Conservation (phyloP, 306 rosid genomes). For the Trifolium dubium region DNA sequence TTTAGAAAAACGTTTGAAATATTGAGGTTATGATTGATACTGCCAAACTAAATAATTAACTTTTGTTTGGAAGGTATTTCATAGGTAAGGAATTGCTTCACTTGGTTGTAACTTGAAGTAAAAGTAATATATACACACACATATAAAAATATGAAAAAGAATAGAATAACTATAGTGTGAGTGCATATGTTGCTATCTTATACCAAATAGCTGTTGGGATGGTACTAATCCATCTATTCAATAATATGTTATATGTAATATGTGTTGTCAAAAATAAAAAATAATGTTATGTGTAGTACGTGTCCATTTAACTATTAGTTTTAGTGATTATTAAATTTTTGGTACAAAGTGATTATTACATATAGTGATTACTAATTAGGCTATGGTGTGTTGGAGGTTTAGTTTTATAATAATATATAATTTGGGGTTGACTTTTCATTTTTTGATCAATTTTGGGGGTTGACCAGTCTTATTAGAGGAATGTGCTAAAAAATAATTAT, state of each 20-base stretch:
- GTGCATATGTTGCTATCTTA: slow-evolving; percentile 54
- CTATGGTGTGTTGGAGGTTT: slow-evolving; percentile 1
- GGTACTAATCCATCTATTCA: slow-evolving; percentile 66
- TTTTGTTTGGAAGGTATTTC: slow-evolving; percentile 43
- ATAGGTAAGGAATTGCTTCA: slow-evolving; percentile 51
- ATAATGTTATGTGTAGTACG: slow-evolving; percentile 30
- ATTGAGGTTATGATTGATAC: slow-evolving; percentile 51
- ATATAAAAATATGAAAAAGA: slow-evolving; percentile 1
- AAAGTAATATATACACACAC: slow-evolving; percentile 56
- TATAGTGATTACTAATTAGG: slow-evolving; percentile 24
- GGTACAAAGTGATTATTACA: neutral
- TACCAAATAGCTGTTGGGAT: slow-evolving; percentile 85
- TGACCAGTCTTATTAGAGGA: slow-evolving; percentile 38
- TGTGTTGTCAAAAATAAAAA: neutral
- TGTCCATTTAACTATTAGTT: slow-evolving; percentile 34
- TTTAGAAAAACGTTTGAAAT: slow-evolving; percentile 37
- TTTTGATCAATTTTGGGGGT: slow-evolving; percentile 8
- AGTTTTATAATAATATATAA: neutral
- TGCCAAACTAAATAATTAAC: slow-evolving; percentile 52
- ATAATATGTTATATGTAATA: slow-evolving; percentile 30
- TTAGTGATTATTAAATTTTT: neutral
- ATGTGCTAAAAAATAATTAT: neutral
- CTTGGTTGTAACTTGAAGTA: slow-evolving; percentile 78
- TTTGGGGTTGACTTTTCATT: slow-evolving; percentile 37
- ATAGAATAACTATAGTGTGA: neutral